These are phyloP conservation scores for Hirschioporus abietinus DNA, from an alignment of 768 basidiomycete genomes.

Conservation along the genomic window DNA sequence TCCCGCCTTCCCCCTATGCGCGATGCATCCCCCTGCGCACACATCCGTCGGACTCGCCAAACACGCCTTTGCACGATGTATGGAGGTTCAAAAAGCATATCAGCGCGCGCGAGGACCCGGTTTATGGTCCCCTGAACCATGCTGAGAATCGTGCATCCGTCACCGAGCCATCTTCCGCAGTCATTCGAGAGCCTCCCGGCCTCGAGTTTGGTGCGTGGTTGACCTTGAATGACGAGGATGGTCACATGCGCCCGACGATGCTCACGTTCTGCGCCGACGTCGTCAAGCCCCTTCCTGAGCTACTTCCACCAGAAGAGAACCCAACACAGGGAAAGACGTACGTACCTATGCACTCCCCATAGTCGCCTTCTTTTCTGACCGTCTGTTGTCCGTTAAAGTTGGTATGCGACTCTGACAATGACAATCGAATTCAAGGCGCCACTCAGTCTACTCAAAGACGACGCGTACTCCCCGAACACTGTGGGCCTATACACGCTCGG, in stretches of 20 bases:
- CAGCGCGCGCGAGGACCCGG: slow-evolving; percentile 35
- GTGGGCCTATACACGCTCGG: slow-evolving; percentile 52
- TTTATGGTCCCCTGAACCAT: slow-evolving; percentile 35
- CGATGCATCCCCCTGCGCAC: slow-evolving; percentile 51
- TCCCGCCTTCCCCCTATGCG: slow-evolving; percentile 52
- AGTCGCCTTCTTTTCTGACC: background rate
- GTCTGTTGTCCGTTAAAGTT: slow-evolving; percentile 29
- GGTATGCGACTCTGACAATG: slow-evolving; percentile 61
- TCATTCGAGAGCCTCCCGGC: slow-evolving; percentile 21
- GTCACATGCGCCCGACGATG: slow-evolving; percentile 41
- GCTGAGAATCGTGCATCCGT: slow-evolving; percentile 31
- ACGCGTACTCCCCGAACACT: slow-evolving; percentile 40
- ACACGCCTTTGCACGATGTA: slow-evolving; percentile 17
- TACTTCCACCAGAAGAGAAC: slow-evolving; percentile 41
- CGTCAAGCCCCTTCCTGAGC: slow-evolving; percentile 37
- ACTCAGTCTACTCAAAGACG: slow-evolving; percentile 37
- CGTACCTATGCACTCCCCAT: background rate
- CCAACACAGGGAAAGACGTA: slow-evolving; percentile 17
- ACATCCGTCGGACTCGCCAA: slow-evolving; percentile 41
- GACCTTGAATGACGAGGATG: slow-evolving; percentile 35
- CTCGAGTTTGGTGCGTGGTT: slow-evolving; percentile 58
- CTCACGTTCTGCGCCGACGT: slow-evolving; percentile 56
- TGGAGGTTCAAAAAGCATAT: slow-evolving; percentile 35
- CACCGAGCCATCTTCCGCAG: slow-evolving; percentile 42
- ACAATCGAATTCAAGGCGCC: slow-evolving; percentile 60